phyloP scores from a whole-genome alignment of 805 yeast species.

The Brettanomyces anomalus region DNA sequence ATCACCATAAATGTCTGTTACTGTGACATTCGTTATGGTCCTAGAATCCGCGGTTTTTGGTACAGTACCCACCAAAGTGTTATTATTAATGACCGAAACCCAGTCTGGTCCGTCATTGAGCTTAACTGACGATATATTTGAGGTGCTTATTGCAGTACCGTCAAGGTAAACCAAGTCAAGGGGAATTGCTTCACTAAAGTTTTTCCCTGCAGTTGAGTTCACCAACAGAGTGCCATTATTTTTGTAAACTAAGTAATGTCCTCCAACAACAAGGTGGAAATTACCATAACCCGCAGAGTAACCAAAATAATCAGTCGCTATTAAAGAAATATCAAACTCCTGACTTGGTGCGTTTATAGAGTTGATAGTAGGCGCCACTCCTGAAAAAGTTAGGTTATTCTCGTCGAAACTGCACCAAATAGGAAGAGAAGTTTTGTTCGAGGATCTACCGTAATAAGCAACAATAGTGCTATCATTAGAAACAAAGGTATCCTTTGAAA shows the following conservation, averaged over 20 bases:
- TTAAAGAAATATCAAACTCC: constrained; percentile 56
- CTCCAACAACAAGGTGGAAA: constrained; percentile 77
- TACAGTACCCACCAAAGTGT: constrained; percentile 45
- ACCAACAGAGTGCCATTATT: constrained; percentile 32
- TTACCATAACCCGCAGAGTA: constrained; percentile 60
- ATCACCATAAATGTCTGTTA: constrained; percentile 54
- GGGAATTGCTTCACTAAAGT: constrained; percentile 52
- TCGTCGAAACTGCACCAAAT: constrained; percentile 76
- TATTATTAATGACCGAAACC: constrained; percentile 33
- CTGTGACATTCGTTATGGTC: constrained; percentile 40
- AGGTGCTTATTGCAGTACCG: constrained; percentile 34
- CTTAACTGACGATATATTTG: constrained; percentile 47
- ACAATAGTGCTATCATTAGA: constrained; percentile 40
- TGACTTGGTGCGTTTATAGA: constrained; percentile 85
- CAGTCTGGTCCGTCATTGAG: constrained; percentile 52
- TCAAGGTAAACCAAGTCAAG: constrained; percentile 57
- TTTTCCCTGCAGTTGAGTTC: constrained; percentile 58
- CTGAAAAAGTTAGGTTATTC: constrained; percentile 58
- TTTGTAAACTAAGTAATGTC: constrained; percentile 67
- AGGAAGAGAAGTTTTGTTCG: constrained; percentile 81
- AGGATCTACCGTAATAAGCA: constrained; percentile 74
- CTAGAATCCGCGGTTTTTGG: constrained; percentile 38
- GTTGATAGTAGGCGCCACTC: constrained; percentile 81
- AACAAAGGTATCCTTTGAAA: constrained; percentile 53
- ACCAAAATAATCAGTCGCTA: constrained; percentile 74